phyloP scores from a whole-genome alignment of 148 eudicot species.

The Chenopodium album region DNA sequence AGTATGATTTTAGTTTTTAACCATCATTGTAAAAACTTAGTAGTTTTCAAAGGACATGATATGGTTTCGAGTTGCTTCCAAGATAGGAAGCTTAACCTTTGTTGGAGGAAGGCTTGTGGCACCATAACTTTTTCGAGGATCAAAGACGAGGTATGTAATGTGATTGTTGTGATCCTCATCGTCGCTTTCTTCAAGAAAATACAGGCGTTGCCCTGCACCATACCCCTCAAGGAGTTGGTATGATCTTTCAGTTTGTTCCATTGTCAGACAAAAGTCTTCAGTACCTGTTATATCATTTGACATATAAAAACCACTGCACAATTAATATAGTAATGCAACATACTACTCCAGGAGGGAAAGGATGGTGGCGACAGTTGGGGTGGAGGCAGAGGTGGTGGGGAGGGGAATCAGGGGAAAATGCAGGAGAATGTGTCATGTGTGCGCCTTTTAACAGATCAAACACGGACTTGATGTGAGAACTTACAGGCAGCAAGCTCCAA shows the following conservation, averaged over 20 bases:
- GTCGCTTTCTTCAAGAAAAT: slow-evolving; percentile 31
- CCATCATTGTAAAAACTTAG: not conserved
- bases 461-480: slow-evolving; percentile 21
- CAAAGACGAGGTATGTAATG: slow-evolving; percentile 40
- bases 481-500: slow-evolving; percentile 85
- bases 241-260: slow-evolving; percentile 83
- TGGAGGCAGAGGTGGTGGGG: not conserved
- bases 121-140: slow-evolving; percentile 41
- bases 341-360: not conserved
- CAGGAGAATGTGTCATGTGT: not conserved
- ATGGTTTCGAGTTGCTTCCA: slow-evolving; percentile 53
- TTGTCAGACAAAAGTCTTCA: slow-evolving; percentile 63
- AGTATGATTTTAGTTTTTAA: not conserved
- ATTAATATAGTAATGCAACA: no score
- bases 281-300: slow-evolving; percentile 40
- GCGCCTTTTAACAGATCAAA: not conserved
- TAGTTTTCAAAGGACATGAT: slow-evolving; percentile 37
- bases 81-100: slow-evolving; percentile 54
- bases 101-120: slow-evolving; percentile 36
- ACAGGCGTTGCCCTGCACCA: slow-evolving; percentile 64
- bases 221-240: slow-evolving; percentile 75
- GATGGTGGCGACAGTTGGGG: not conserved
- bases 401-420: not conserved
- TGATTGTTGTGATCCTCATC: slow-evolving; percentile 30
- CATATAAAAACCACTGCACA: not conserved